phyloP scores from a whole-genome alignment of 169 alveolate genomes.

The Eimeria acervulina region DNA sequence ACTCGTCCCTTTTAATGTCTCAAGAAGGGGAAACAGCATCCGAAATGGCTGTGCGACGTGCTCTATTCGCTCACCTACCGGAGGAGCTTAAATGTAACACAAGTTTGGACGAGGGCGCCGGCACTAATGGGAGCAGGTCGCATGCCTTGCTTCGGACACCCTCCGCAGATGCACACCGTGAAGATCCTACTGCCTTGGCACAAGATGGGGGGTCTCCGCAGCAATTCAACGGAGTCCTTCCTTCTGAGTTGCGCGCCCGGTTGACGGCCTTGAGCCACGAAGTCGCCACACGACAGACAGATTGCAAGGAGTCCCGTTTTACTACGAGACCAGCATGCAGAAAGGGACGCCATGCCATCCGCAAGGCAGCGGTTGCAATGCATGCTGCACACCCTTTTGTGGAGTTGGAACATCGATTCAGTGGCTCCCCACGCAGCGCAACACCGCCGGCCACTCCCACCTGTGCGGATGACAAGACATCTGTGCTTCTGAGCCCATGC shows the following conservation, averaged over 20 bases:
- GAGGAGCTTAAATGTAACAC: background rate
- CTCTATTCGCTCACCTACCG: conserved; percentile 44
- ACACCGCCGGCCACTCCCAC: background rate
- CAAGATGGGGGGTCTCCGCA: background rate
- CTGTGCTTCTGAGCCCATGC: background rate
- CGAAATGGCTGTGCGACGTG: conserved; percentile 62
- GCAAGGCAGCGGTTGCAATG: conserved; percentile 20
- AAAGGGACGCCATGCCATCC: conserved; percentile 52
- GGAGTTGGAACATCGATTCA: background rate
- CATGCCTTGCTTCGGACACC: background rate
- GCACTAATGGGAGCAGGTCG: conserved; percentile 20
- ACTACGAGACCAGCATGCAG: background rate
- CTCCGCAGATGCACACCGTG: conserved; percentile 46
- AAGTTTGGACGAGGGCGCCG: background rate
- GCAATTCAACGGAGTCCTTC: conserved; percentile 38
- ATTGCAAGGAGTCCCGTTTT: conserved; percentile 12
- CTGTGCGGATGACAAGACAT: background rate
- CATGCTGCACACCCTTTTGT: background rate
- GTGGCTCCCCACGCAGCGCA: conserved; percentile 26
- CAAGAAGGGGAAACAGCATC: conserved; percentile 30
- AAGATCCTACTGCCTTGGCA: conserved; percentile 21
- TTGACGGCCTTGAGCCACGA: conserved; percentile 69
- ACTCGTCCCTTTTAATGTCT: background rate
- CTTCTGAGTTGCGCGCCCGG: conserved; percentile 62
- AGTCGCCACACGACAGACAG: conserved; percentile 21